phyloP scores from a whole-genome alignment of 2,329 filamentous ascomycete genomes.

The Alternaria sp. region DNA sequence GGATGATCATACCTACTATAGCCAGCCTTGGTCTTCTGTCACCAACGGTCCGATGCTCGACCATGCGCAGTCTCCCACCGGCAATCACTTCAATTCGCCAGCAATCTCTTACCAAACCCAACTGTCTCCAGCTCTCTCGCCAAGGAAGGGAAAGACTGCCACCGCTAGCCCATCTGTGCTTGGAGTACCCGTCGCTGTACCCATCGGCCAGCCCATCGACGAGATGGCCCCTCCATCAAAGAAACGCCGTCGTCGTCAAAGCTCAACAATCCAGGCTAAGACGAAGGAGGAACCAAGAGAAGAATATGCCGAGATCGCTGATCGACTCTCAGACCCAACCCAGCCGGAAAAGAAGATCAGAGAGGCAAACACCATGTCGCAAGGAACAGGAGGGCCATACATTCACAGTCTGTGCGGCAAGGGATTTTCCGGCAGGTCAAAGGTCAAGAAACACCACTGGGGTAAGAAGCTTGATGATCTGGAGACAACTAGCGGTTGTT shows the following conservation, averaged over 20 bases:
- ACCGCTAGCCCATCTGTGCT: conserved; percentile 6
- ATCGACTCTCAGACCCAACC: background rate
- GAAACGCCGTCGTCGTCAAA: background rate
- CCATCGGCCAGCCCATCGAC: conserved; percentile 9
- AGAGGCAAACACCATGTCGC: background rate
- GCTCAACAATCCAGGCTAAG: background rate
- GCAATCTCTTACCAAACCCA: background rate
- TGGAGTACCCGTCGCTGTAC: conserved; percentile 9
- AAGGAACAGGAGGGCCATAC: conserved; percentile 14
- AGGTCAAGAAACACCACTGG: conserved; percentile 47
- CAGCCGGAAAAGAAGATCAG: background rate
- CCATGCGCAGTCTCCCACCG: background rate
- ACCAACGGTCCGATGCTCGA: background rate
- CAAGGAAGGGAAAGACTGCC: background rate
- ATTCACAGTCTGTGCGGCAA: conserved; percentile 42
- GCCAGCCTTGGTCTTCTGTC: background rate
- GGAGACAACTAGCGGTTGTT: conserved; percentile 40
- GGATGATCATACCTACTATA: background rate
- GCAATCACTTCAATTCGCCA: background rate
- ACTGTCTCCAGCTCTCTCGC: background rate
- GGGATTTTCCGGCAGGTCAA: conserved; percentile 27
- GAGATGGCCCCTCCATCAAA: conserved; percentile 17
- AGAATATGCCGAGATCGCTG: background rate
- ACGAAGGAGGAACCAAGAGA: background rate
- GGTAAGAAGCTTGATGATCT: conserved; percentile 30